phyloP scores from a whole-genome alignment of 257 asterid genomes.

The Nicotiana sylvestris region DNA sequence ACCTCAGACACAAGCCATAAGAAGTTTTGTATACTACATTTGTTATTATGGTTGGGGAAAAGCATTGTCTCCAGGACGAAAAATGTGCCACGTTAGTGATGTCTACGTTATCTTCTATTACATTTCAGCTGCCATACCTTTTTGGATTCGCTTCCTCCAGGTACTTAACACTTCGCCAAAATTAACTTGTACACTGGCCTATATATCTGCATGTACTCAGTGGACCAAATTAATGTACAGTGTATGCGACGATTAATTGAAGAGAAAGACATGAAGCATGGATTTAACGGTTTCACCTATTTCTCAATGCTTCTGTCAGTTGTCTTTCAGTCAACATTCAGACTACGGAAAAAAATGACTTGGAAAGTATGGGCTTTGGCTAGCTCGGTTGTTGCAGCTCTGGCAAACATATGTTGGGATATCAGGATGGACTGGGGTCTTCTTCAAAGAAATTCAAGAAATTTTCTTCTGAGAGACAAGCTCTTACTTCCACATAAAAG shows the following conservation, averaged over 20 bases:
- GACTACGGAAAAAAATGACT: slow-evolving; percentile 15
- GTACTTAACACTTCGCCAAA: slow-evolving; percentile 19
- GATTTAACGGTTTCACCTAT: slow-evolving; percentile 46
- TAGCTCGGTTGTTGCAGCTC: slow-evolving; percentile 37
- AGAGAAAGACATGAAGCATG: slow-evolving; percentile 49
- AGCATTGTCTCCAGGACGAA: slow-evolving; percentile 31
- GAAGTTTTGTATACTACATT: slow-evolving; percentile 51
- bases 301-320: slow-evolving; percentile 46
- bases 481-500: slow-evolving; percentile 43
- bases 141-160: slow-evolving; percentile 47
- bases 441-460: slow-evolving; percentile 38
- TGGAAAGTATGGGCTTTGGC: slow-evolving; percentile 43
- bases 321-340: slow-evolving; percentile 40
- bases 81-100: slow-evolving; percentile 29
- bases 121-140: slow-evolving; percentile 47
- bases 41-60: slow-evolving; percentile 70
- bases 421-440: slow-evolving; percentile 63
- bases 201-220: background rate
- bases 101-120: slow-evolving; percentile 39
- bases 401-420: slow-evolving; percentile 49
- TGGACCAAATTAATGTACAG: slow-evolving; percentile 18
- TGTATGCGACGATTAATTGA: slow-evolving; percentile 49
- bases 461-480: slow-evolving; percentile 58
- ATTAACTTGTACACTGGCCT: background rate
- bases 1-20: slow-evolving; percentile 49